These are phyloP conservation scores for Erodium moschatum DNA, from an alignment of 441 rosid species.

Conservation along the genomic window DNA sequence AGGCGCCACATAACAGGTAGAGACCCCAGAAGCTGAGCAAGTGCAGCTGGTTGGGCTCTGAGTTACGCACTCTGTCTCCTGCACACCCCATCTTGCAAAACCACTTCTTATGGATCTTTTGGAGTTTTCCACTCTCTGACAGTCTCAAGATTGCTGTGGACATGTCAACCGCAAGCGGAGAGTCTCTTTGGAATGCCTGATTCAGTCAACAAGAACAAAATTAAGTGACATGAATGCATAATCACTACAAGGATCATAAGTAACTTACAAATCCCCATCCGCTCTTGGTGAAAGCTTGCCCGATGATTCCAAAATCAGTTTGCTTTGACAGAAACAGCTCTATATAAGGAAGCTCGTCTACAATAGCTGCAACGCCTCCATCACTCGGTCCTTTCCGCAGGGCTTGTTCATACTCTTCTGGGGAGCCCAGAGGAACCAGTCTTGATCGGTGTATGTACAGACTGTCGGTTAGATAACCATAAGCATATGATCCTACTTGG, in stretches of 20 bases:
- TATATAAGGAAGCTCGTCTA: constrained; percentile 71
- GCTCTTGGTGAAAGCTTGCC: constrained; percentile 59
- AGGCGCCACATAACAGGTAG: constrained; percentile 46
- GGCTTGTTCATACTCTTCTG: constrained; percentile 57
- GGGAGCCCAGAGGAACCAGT: constrained; percentile 49
- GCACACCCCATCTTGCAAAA: constrained; percentile 50
- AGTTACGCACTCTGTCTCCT: constrained; percentile 20
- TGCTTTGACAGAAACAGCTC: constrained; percentile 51
- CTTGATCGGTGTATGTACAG: constrained; percentile 55
- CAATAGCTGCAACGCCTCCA: constrained; percentile 73
- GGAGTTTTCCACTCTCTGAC: constrained; percentile 60
- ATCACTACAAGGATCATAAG: not conserved
- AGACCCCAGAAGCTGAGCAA: constrained; percentile 76
- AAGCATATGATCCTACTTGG: constrained; percentile 69
- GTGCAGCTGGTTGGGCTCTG: constrained; percentile 53
- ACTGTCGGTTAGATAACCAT: constrained; percentile 43
- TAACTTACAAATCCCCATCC: constrained; percentile 95
- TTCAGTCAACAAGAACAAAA: not conserved
- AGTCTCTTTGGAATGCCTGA: constrained; percentile 57
- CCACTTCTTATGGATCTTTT: constrained; percentile 52
- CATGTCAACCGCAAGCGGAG: too few species aligned
- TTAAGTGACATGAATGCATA: not conserved
- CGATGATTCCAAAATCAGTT: constrained; percentile 56
- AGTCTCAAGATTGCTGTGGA: constrained; percentile 79
- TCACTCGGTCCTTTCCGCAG: constrained; percentile 50